These are phyloP conservation scores for Dispira parvispora DNA, from an alignment of 192 early-diverging fungal species.

Conservation along the genomic window DNA sequence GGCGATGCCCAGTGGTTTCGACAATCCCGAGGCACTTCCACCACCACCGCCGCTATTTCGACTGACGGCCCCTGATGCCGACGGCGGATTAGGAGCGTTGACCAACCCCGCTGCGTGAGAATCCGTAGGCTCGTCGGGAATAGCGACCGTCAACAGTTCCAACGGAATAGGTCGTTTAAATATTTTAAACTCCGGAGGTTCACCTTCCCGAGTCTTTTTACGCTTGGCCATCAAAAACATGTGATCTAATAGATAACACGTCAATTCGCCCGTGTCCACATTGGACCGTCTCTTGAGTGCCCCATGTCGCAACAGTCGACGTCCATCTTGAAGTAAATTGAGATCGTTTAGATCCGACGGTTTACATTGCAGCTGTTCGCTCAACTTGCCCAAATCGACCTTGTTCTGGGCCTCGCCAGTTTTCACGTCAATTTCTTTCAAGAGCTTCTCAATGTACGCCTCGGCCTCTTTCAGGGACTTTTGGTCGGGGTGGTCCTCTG, in stretches of 20 bases:
- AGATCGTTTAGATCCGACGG: conserved; percentile 41
- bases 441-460: conserved; percentile 48
- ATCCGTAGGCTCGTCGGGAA: conserved; percentile 26
- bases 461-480: conserved; percentile 54
- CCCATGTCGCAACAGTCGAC: conserved; percentile 65
- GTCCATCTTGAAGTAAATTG: conserved; percentile 46
- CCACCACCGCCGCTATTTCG: no score
- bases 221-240: conserved; percentile 55
- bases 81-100: no score
- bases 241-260: conserved; percentile 79
- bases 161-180: conserved; percentile 65
- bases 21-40: not conserved
- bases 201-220: conserved; percentile 41
- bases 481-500: conserved; percentile 61
- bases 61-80: no score
- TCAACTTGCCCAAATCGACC: conserved; percentile 59
- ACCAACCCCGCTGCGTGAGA: not conserved
- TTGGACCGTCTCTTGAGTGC: conserved; percentile 49
- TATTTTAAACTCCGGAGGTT: conserved; percentile 27
- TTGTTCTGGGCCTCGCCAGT: conserved; percentile 79
- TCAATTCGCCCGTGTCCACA: conserved; percentile 45
- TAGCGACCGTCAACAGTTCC: conserved; percentile 46
- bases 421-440: conserved; percentile 67
- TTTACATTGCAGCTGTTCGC: conserved; percentile 47
- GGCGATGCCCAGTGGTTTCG: not conserved